Conservation (phyloP, 2,329 filamentous ascomycete species). For the Anthostomella pinea region DNA sequence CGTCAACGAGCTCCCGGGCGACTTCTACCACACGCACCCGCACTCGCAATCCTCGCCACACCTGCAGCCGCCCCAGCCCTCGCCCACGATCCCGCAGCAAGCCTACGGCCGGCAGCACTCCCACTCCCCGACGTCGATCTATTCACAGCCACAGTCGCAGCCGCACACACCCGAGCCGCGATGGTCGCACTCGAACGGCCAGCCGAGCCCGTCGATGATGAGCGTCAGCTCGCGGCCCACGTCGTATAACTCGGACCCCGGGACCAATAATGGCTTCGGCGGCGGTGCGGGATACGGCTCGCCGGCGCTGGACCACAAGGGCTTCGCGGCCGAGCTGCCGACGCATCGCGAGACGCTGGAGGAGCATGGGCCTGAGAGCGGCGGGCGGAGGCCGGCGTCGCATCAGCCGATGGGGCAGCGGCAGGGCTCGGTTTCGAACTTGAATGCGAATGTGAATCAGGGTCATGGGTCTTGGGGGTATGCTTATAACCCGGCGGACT, state of each 20-base stretch:
- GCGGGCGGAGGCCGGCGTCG: too few relatives aligned
- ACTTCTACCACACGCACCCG: constrained; percentile 49
- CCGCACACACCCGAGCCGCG: constrained; percentile 34
- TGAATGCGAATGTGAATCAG: too few relatives aligned
- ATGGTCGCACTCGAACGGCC: constrained; percentile 42
- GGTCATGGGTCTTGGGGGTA: too few relatives aligned
- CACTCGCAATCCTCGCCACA: constrained; percentile 31
- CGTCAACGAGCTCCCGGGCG: constrained; percentile 44
- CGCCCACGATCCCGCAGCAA: constrained; percentile 27
- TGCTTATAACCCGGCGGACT: too few relatives aligned
- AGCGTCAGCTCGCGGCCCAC: constrained; percentile 33
- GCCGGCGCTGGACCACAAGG: constrained; percentile 39
- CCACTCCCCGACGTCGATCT: constrained; percentile 27
- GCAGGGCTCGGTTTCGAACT: too few relatives aligned
- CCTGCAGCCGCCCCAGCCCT: constrained; percentile 29
- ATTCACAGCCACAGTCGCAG: too few relatives aligned
- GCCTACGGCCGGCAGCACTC: constrained; percentile 26
- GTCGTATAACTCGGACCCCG: constrained; percentile 34
- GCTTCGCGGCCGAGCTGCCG: constrained; percentile 42
- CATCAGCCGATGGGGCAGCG: too few relatives aligned
- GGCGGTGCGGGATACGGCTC: too few relatives aligned
- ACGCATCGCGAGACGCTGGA: constrained; percentile 48
- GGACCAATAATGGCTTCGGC: constrained; percentile 23
- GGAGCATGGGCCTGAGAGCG: too few relatives aligned
- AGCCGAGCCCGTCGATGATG: constrained; percentile 28